These are phyloP conservation scores for Alloteropsis semialata DNA, from an alignment of 176 grass and related monocot genomes.

Conservation along the genomic window DNA sequence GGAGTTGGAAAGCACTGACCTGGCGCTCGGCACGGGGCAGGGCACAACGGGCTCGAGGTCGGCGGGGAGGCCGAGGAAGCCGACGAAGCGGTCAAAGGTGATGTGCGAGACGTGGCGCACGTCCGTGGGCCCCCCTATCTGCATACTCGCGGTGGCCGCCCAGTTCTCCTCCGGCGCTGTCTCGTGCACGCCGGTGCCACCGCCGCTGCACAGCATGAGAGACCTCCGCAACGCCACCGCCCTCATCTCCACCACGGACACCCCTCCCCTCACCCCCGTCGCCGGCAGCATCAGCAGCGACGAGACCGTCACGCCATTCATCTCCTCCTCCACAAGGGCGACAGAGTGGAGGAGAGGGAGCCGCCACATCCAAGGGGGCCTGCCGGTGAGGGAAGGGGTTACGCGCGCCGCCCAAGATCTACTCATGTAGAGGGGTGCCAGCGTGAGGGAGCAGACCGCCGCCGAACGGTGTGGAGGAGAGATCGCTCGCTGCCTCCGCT, in stretches of 20 bases:
- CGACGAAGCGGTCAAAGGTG: constrained; percentile 91
- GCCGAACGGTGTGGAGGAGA: no score
- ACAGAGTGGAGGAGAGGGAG: no score
- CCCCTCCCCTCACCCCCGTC: constrained; percentile 32
- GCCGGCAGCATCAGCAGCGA: constrained; percentile 56
- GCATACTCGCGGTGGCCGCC: constrained; percentile 39
- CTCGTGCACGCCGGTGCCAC: constrained; percentile 21
- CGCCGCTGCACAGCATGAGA: constrained; percentile 84
- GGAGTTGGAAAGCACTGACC: constrained; percentile 37
- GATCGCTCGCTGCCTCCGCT: no score
- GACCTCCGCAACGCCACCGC: constrained; percentile 81
- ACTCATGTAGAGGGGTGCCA: no score
- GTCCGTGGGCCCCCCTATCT: constrained; percentile 86
- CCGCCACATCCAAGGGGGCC: no score
- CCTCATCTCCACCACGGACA: constrained; percentile 70
- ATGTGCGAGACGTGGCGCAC: constrained; percentile 92
- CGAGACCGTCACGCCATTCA: constrained; percentile 30
- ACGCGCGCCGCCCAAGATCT: no score
- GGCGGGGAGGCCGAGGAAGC: constrained; percentile 93
- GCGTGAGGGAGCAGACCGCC: no score
- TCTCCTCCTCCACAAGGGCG: constrained; percentile 31
- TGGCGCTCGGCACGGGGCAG: constrained; percentile 70
- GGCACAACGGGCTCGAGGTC: constrained; percentile 88
- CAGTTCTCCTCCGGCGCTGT: constrained; percentile 29
- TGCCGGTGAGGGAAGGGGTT: no score